A percentile compares a stretch with the other conserved stretches of the same genome.
Conservation (phyloP, 176 grass and related monocot genomes). For the Tillandsia fasciculata region DNA sequence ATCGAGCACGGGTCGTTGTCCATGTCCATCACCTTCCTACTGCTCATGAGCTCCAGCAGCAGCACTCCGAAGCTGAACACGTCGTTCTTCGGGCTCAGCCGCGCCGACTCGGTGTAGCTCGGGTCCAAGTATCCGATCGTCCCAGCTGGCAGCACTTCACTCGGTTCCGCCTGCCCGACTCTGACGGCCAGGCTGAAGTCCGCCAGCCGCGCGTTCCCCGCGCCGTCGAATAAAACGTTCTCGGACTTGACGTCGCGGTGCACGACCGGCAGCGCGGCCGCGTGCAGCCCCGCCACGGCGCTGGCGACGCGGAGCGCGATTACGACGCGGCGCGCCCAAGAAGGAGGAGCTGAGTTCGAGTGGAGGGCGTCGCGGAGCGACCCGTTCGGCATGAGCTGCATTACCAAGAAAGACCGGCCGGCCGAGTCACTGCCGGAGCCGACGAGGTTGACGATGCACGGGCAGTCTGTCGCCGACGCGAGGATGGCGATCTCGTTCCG, state of each 20-base stretch:
- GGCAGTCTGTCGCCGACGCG: constrained; percentile 25
- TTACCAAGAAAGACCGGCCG: constrained; percentile 38
- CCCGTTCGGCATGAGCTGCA: constrained; percentile 80
- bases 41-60: constrained; percentile 85
- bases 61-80: constrained; percentile 97
- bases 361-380: constrained; percentile 86
- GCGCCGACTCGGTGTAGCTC: constrained; percentile 55
- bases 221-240: constrained; percentile 60
- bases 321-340: constrained; percentile 53
- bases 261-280: constrained; percentile 32
- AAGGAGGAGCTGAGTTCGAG: constrained; percentile 31
- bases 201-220: constrained; percentile 48
- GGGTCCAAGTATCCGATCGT: constrained; percentile 99
- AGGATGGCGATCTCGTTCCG: constrained; percentile 84
- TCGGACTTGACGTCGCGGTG: constrained; percentile 93
- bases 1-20: constrained; percentile 49
- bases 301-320: constrained; percentile 62
- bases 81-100: constrained; percentile 66
- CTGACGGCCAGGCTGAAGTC: constrained; percentile 91
- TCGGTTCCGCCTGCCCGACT: background rate
- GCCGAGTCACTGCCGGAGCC: constrained; percentile 18
- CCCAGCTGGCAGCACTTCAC: constrained; percentile 33
- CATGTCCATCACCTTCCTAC: constrained; percentile 83
- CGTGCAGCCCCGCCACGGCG: constrained; percentile 56
- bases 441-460: constrained; percentile 51